Evolutionary conservation across 345 rosid species (phyloP).

Genomic region (Salix suchowensis): DNA sequence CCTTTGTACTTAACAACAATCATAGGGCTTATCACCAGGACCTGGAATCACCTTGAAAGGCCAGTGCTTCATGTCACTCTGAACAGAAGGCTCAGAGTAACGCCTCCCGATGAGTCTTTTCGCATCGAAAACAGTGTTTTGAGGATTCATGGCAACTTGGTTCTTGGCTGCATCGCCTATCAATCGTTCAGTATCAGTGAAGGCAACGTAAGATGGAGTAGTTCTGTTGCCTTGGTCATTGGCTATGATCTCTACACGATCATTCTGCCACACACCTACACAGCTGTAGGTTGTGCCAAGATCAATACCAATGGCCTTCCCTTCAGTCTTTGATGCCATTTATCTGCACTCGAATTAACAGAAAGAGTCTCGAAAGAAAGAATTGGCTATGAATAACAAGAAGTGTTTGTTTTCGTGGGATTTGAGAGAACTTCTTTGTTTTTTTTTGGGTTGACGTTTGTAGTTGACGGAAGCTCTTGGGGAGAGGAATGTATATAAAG

Average conservation of each 20-base stretch:
- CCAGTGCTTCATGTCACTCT: slow-evolving; percentile 24
- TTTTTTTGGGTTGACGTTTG: not conserved
- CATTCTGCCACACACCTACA: slow-evolving; percentile 20
- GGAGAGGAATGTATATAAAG: not conserved
- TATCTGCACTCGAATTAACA: no score
- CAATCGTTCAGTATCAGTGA: slow-evolving; percentile 12
- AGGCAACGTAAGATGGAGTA: slow-evolving; percentile 20
- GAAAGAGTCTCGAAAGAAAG: not conserved
- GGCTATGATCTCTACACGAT: slow-evolving; percentile 20
- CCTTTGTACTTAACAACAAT: slow-evolving; percentile 14
- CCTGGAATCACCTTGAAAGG: slow-evolving; percentile 21
- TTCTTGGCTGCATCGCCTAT: slow-evolving; percentile 1
- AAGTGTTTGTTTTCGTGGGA: not conserved
- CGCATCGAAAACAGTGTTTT: slow-evolving; percentile 15
- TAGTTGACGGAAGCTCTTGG: not conserved
- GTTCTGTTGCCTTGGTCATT: slow-evolving; percentile 22
- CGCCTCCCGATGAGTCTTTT: slow-evolving; percentile 17
- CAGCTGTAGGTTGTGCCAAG: slow-evolving; percentile 22
- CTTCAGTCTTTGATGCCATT: slow-evolving; percentile 17
- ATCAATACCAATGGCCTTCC: slow-evolving; percentile 20
- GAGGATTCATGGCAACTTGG: slow-evolving; percentile 22
- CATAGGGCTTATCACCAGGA: slow-evolving; percentile 19
- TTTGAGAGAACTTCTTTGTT: not conserved
- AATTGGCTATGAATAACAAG: not conserved
- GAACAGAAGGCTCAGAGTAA: slow-evolving; percentile 15